Evolutionary conservation across 139 green algal species (phyloP).

Genomic region (Ettlia oleoabundans): DNA sequence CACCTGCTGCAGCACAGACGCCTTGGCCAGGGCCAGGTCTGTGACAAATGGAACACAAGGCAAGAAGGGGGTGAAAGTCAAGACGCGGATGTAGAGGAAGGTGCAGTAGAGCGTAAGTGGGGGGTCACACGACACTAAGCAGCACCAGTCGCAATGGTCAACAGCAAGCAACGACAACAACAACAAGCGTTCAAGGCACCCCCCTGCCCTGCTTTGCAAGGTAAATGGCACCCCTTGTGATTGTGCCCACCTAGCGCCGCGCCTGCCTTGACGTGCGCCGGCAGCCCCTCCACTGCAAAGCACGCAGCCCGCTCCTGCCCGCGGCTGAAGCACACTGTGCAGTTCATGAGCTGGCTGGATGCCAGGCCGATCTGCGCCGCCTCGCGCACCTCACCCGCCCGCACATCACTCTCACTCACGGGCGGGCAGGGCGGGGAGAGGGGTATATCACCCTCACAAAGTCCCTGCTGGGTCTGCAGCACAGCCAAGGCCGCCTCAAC

Average conservation of each 20-base stretch:
- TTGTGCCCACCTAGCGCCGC: neutral
- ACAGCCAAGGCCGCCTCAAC: constrained; percentile 71
- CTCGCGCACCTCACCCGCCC: constrained; percentile 44
- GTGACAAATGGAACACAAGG: too few relatives aligned
- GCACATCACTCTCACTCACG: constrained; percentile 45
- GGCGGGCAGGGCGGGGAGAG: neutral
- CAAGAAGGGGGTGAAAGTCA: neutral
- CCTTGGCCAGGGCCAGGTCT: constrained; percentile 18
- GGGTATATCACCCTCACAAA: constrained; percentile 38
- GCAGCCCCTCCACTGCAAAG: constrained; percentile 63
- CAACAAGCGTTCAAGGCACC: too few relatives aligned
- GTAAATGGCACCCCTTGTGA: neutral
- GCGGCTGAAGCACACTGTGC: constrained; percentile 77
- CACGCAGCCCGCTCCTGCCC: constrained; percentile 77
- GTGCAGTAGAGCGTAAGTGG: neutral
- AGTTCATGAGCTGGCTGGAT: constrained; percentile 51
- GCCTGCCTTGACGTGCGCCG: constrained; percentile 30
- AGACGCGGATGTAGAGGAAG: neutral
- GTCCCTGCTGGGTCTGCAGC: constrained; percentile 61
- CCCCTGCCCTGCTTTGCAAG: too few relatives aligned
- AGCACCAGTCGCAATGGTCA: too few relatives aligned
- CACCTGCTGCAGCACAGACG: constrained; percentile 22
- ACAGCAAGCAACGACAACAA: too few relatives aligned
- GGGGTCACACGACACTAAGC: too few relatives aligned
- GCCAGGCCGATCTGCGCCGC: constrained; percentile 20